A percentile compares a stretch with the other conserved stretches of the same genome.
Evolutionary conservation across 179 eudicot genomes (phyloP).

Genomic region (Drosera spatulata): DNA sequence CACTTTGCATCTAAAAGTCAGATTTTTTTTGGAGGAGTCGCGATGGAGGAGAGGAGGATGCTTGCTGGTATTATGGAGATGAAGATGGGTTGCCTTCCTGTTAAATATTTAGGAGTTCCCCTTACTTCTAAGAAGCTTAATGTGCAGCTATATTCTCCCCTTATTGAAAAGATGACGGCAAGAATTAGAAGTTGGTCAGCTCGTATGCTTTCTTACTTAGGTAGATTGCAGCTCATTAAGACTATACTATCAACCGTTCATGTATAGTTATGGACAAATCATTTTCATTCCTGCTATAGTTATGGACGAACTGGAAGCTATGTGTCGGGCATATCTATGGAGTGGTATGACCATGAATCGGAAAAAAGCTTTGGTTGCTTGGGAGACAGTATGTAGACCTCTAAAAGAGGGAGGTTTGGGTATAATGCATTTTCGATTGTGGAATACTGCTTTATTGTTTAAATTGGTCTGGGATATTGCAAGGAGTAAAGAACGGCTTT

Average conservation of each 20-base stretch:
- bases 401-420: no score
- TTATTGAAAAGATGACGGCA: background rate
- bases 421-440: no score
- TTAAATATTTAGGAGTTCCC: background rate
- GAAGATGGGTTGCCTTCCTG: background rate
- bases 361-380: background rate
- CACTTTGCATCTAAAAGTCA: background rate
- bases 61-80: no score
- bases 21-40: no score
- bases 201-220: background rate
- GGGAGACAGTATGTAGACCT: background rate
- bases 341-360: background rate
- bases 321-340: background rate
- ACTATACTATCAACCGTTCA: background rate
- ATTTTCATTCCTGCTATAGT: background rate
- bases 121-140: background rate
- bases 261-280: background rate
- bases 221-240: background rate
- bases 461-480: no score
- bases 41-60: no score
- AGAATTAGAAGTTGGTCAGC: background rate
- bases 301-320: background rate
- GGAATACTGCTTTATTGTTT: no score
- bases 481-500: no score
- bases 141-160: background rate